Evolutionary conservation across 2,329 filamentous ascomycete species (phyloP).

Genomic region (Rosellinia necatrix): DNA sequence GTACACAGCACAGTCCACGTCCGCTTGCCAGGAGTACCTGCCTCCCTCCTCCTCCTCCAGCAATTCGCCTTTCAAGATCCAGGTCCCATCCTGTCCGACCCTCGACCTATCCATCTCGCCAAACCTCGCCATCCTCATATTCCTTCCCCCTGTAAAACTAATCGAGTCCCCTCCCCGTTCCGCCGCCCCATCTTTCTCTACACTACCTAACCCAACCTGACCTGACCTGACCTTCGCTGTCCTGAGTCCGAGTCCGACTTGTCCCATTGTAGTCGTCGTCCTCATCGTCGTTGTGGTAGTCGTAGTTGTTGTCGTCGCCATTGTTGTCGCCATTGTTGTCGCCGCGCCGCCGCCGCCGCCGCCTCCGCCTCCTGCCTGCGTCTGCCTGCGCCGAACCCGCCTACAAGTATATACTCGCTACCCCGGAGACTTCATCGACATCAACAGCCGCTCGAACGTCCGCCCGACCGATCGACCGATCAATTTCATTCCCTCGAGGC

Average conservation of each 20-base stretch:
- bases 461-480: not conserved
- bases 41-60: not conserved
- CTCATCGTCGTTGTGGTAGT: not conserved
- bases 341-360: not conserved
- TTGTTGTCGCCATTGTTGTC: not conserved
- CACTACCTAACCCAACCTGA: slow-evolving; percentile 12
- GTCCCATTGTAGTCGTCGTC: slow-evolving; percentile 7
- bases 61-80: slow-evolving; percentile 2
- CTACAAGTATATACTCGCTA: not conserved
- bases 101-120: slow-evolving; percentile 7
- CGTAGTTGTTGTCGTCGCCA: not conserved
- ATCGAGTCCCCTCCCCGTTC: slow-evolving; percentile 21
- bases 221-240: too few relatives aligned
- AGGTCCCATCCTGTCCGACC: slow-evolving; percentile 7
- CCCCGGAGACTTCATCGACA: not conserved
- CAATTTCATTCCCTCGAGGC: not conserved
- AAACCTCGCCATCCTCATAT: slow-evolving; percentile 4
- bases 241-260: slow-evolving; percentile 9
- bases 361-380: not conserved
- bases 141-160: slow-evolving; percentile 23
- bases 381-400: not conserved
- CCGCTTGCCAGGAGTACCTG: too few relatives aligned
- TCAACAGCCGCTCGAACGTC: too few relatives aligned
- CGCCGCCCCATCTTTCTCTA: slow-evolving; percentile 26
- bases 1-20: too few relatives aligned